These are phyloP conservation scores for Candida tropicalis DNA, from an alignment of 1,139 yeast genomes.

Conservation along the genomic window DNA sequence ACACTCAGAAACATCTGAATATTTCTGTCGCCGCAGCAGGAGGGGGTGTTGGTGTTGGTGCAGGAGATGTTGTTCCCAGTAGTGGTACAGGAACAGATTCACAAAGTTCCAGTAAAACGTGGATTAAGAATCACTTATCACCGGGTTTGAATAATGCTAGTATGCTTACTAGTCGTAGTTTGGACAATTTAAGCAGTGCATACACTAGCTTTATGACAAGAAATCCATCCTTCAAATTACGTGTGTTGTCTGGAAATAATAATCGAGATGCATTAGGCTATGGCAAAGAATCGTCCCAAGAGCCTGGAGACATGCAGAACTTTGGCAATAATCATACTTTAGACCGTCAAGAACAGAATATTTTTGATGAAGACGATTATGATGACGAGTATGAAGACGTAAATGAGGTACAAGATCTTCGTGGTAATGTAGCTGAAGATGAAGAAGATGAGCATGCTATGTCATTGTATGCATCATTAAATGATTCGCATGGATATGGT, in stretches of 20 bases:
- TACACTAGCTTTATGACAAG: conserved; percentile 24
- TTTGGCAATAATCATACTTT: conserved; percentile 1
- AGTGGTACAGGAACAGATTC: conserved; percentile 5
- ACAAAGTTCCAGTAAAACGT: conserved; percentile 11
- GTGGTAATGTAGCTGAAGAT: conserved; percentile 23
- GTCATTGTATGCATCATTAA: conserved; percentile 49
- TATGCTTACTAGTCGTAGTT: conserved; percentile 18
- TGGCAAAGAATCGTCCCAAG: conserved; percentile 11
- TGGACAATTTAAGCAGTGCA: conserved; percentile 24
- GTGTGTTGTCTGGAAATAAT: conserved; percentile 22
- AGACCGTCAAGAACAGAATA: conserved; percentile 2
- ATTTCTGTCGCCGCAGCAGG: conserved; percentile 2
- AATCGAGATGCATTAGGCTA: conserved; percentile 15
- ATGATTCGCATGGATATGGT: conserved; percentile 26
- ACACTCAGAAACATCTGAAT: conserved; percentile 2
- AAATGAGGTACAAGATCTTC: conserved; percentile 15
- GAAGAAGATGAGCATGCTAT: conserved; percentile 58
- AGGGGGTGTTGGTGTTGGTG: neutral
- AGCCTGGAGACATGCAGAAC: conserved; percentile 14
- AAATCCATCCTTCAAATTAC: conserved; percentile 21
- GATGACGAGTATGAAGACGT: conserved; percentile 22
- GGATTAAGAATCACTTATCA: conserved; percentile 20
- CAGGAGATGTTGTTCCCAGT: neutral
- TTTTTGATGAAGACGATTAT: conserved; percentile 9
- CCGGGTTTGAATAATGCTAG: conserved; percentile 13